These are phyloP conservation scores for Perilla frutescens DNA, from an alignment of 257 asterid species.

Conservation along the genomic window DNA sequence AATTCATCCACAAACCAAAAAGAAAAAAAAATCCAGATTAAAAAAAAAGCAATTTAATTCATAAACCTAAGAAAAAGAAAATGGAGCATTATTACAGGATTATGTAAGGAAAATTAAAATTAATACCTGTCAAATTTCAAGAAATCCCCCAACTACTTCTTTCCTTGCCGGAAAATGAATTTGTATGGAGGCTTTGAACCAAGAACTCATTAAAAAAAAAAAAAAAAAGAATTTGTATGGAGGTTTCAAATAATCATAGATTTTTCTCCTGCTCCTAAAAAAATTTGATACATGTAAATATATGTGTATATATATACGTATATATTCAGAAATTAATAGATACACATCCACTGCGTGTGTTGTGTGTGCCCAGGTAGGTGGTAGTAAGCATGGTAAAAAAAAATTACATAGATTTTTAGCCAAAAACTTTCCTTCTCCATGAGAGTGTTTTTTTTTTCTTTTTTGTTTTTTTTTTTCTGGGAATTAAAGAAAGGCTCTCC, in stretches of 20 bases:
- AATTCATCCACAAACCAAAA: neutral
- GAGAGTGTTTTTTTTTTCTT: neutral
- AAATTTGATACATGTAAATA: neutral
- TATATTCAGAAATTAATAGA: neutral
- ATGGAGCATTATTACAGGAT: neutral
- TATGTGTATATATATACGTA: neutral
- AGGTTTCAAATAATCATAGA: neutral
- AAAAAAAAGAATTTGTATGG: neutral
- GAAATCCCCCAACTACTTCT: neutral
- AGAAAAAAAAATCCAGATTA: neutral
- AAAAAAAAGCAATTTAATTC: neutral
- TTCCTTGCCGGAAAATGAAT: neutral
- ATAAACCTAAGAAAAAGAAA: neutral
- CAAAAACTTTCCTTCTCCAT: slow-evolving; percentile 2
- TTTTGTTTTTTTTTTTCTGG: neutral
- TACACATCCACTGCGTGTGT: slow-evolving; percentile 13
- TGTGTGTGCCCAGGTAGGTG: neutral
- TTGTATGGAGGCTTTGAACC: neutral
- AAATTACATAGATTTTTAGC: neutral
- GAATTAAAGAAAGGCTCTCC: slow-evolving; percentile 11
- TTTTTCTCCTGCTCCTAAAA: neutral
- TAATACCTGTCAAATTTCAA: neutral
- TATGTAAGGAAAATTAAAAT: neutral
- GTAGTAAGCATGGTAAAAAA: neutral
- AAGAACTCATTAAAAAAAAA: neutral